Conservation (phyloP, 179 eudicot species). For the Beta corolliflora region DNA sequence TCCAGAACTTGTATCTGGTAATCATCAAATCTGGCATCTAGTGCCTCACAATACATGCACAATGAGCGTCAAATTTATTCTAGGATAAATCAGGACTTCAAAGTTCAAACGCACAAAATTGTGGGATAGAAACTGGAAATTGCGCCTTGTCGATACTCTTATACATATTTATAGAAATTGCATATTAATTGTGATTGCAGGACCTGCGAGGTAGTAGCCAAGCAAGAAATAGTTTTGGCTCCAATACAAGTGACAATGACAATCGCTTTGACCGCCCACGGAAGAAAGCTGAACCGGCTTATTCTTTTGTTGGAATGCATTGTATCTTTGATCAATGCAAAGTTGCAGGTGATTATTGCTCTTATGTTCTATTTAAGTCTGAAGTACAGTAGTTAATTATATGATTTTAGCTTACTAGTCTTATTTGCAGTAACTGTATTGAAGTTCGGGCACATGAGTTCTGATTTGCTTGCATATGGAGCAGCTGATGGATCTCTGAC, state of each 20-base stretch:
- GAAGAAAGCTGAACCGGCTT: slow-evolving; percentile 76
- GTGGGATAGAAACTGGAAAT: slow-evolving; percentile 20
- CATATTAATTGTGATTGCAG: slow-evolving; percentile 34
- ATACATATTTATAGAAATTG: background rate
- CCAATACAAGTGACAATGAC: slow-evolving; percentile 73
- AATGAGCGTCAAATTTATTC: background rate
- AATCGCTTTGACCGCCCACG: slow-evolving; percentile 39
- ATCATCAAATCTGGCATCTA: background rate
- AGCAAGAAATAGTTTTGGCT: slow-evolving; percentile 67
- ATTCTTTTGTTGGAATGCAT: slow-evolving; percentile 98
- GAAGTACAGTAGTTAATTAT: background rate
- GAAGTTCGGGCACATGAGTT: slow-evolving; percentile 96
- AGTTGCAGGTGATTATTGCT: slow-evolving; percentile 66
- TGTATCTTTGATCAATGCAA: slow-evolving; percentile 98
- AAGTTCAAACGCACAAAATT: background rate
- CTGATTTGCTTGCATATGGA: slow-evolving; percentile 96
- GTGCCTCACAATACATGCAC: background rate
- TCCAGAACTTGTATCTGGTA: background rate
- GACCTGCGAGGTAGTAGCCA: slow-evolving; percentile 59
- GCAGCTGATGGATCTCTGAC: slow-evolving; percentile 93
- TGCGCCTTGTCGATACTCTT: background rate
- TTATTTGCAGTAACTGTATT: slow-evolving; percentile 72
- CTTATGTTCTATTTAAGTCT: background rate
- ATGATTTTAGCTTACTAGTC: slow-evolving; percentile 27
- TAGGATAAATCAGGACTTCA: background rate